Evolutionary conservation across 2,329 filamentous ascomycete genomes (phyloP), one percentile per base, ranked within the genome.

Genomic region (Neonectria coccinea): DNA sequence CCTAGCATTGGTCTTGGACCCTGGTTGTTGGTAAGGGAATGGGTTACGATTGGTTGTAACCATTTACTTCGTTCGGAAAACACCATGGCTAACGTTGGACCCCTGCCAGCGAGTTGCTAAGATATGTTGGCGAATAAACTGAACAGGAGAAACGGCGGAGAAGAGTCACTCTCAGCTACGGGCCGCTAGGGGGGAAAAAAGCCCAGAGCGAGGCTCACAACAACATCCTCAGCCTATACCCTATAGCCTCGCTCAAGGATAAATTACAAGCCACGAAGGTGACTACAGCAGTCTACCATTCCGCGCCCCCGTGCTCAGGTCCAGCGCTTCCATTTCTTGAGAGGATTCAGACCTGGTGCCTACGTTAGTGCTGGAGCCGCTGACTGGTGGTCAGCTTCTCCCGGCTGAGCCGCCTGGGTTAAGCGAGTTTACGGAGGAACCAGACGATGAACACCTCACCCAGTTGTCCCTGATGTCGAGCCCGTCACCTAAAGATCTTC

Each of bases 341-440:
- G 44, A 12, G 11, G 12, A 9, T 20, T 47, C 2, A 12, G n/a
- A 31, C 12, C 16, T 12, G n/a, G 16, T 50, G 16, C 16, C 16
- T 50, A n/a, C n/a, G n/a, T 42, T 42, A 20, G 39, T 42, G 20
- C n/a, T 50, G 27, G 10, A 50, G 27, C 27, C 10, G 25, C 47
- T 18, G 25, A 50, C 25, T 50, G 47, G 9, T 50, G 47, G 25
- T 50, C 47, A 50, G 47, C 47, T 33, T 18, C 7, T 31, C 47
- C 47, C 9, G 5, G 16, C 25, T 31, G 47, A 50, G 27, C 27
- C 47, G n/a, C 47, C 47, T 12, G 5, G 10, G 12, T 27, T 8
- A 10, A 31, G 16, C 47, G 16, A 33, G 47, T 31, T 6, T 6
- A 12, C n/a, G 11, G 47, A 18, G 27, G n/a, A 27, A 27, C 31